Conservation (phyloP, 768 basidiomycete species). For the Tulasnella sp. region DNA sequence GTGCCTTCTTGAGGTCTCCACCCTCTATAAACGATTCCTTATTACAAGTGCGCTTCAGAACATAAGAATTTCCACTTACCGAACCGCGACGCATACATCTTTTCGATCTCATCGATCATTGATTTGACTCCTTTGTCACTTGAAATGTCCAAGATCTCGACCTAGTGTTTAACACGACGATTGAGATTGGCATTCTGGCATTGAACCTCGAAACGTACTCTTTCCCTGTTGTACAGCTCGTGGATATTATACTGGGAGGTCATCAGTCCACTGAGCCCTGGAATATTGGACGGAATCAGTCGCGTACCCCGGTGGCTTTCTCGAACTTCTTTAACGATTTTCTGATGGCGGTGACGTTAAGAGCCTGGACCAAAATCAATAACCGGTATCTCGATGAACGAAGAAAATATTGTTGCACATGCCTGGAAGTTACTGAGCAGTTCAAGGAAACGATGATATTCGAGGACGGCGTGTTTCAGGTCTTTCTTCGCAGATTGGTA, state of each 20-base stretch:
- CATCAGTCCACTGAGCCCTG: neutral
- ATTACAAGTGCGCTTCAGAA: constrained; percentile 7
- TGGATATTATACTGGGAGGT: constrained; percentile 56
- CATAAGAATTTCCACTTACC: constrained; percentile 45
- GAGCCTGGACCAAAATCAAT: constrained; percentile 44
- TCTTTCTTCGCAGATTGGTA: constrained; percentile 82
- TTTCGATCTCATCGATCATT: constrained; percentile 74
- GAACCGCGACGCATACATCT: constrained; percentile 69
- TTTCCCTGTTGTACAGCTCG: constrained; percentile 75
- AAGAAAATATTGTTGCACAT: constrained; percentile 31
- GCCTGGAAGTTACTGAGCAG: constrained; percentile 86
- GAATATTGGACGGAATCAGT: neutral
- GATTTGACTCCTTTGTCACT: constrained; percentile 40
- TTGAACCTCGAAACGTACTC: constrained; percentile 41
- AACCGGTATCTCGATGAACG: constrained; percentile 9
- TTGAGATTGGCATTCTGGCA: neutral
- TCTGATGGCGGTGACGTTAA: constrained; percentile 87
- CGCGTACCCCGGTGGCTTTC: constrained; percentile 61
- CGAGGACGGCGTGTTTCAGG: constrained; percentile 75
- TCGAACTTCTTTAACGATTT: constrained; percentile 84
- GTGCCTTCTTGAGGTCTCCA: constrained; percentile 77
- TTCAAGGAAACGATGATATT: constrained; percentile 82
- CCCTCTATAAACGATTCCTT: constrained; percentile 39
- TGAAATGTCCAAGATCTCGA: constrained; percentile 23
- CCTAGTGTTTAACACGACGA: neutral